A percentile compares a stretch with the other conserved stretches of the same genome.
Evolutionary conservation across 129 eudicot genomes (phyloP).

Genomic region (Escallonia herrerae): DNA sequence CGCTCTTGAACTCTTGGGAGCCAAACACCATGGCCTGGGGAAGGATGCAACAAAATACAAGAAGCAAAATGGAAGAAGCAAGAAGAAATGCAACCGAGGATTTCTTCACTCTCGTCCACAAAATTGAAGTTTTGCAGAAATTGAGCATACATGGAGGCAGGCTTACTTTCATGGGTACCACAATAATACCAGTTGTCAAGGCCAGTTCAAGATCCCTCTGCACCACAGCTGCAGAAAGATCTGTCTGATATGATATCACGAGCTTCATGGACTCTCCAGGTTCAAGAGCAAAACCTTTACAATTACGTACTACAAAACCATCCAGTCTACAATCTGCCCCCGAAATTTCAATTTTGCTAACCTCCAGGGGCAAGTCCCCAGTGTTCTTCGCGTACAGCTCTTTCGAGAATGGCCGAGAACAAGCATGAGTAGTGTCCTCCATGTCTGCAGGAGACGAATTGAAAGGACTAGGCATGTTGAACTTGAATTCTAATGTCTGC

Average conservation of each 20-base stretch:
- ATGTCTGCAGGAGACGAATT: slow-evolving; percentile 31
- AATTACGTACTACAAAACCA: slow-evolving; percentile 61
- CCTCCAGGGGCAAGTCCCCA: slow-evolving; percentile 67
- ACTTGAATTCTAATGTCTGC: slow-evolving; percentile 45
- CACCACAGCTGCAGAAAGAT: slow-evolving; percentile 42
- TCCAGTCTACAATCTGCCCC: slow-evolving; percentile 67
- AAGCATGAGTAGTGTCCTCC: slow-evolving; percentile 14
- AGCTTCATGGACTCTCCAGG: slow-evolving; percentile 65
- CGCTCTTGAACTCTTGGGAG: slow-evolving; percentile 20
- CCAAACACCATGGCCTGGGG: slow-evolving; percentile 19
- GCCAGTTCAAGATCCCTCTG: slow-evolving; percentile 72
- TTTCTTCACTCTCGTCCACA: slow-evolving; percentile 50
- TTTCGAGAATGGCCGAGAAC: slow-evolving; percentile 34
- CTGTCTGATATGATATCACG: slow-evolving; percentile 41
- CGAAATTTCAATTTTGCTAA: slow-evolving; percentile 46
- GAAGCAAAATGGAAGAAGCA: slow-evolving; percentile 17
- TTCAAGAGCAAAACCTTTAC: slow-evolving; percentile 55
- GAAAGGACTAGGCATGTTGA: slow-evolving; percentile 22
- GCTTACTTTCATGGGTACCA: slow-evolving; percentile 74
- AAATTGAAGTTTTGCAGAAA: slow-evolving; percentile 41
- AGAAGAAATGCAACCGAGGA: slow-evolving; percentile 25
- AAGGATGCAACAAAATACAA: slow-evolving; percentile 25
- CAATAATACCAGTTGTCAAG: slow-evolving; percentile 59
- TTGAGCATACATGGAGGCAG: slow-evolving; percentile 31
- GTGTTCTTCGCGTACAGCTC: slow-evolving; percentile 55